Conservation (phyloP, 2,329 filamentous ascomycete genomes). For the Monilinia vaccinii-corymbosi region DNA sequence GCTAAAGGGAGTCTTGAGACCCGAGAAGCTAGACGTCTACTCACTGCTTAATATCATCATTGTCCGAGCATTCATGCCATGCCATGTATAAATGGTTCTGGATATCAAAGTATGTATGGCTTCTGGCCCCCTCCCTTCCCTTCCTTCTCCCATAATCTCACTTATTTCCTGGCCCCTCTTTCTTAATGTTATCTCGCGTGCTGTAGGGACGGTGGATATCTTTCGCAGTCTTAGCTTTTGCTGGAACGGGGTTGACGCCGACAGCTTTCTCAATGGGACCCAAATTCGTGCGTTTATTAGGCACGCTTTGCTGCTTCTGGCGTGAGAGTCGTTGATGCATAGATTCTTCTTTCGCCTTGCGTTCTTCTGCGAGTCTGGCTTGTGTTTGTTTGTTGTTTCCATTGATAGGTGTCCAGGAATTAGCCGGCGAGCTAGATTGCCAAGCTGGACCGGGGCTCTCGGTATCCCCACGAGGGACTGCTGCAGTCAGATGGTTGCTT, state of each 20-base stretch:
- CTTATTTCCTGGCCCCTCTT: no score
- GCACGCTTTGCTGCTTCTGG: not conserved
- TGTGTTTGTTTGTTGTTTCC: not conserved
- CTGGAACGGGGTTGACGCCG: no score
- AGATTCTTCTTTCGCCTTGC: not conserved
- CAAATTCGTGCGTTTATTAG: no score
- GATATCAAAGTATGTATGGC: no score
- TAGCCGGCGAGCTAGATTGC: not conserved
- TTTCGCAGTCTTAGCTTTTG: not conserved
- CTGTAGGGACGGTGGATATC: not conserved
- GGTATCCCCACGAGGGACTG: not conserved
- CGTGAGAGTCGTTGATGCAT: not conserved
- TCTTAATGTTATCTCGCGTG: not conserved
- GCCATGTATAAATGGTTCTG: no score
- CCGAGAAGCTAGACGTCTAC: not conserved
- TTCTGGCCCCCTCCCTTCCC: not conserved
- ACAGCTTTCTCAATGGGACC: no score
- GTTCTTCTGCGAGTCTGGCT: not conserved
- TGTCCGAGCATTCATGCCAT: not conserved
- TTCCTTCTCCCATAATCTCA: no score
- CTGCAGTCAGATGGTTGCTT: not conserved
- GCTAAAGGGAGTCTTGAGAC: no score
- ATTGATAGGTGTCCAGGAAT: not conserved
- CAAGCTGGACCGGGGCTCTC: no score
- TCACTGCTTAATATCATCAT: not conserved